Conservation (phyloP, 1,284 basidiomycete genomes). For the Apiotrichum gamsii region DNA sequence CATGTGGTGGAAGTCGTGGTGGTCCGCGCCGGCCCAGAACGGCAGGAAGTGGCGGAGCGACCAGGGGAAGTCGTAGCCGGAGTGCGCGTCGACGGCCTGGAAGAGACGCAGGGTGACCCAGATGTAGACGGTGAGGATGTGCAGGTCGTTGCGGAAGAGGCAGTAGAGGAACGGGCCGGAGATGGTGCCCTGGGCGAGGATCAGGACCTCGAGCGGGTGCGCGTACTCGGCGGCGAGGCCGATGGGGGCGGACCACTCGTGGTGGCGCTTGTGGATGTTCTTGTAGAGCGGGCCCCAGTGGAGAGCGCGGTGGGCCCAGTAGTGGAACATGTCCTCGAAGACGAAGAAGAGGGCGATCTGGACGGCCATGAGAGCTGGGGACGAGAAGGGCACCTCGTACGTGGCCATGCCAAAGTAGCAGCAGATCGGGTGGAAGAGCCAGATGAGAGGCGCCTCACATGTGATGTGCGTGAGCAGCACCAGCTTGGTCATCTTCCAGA, state of each 20-base stretch:
- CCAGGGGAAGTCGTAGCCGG: constrained; percentile 97
- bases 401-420: constrained; percentile 85
- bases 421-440: constrained; percentile 92
- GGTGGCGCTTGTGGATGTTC: constrained; percentile 95
- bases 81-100: constrained; percentile 97
- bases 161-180: constrained; percentile 80
- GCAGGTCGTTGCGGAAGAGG: constrained; percentile 50
- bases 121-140: constrained; percentile 83
- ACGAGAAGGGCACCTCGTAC: constrained; percentile 80
- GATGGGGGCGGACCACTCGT: constrained; percentile 95
- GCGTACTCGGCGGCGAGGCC: constrained; percentile 97
- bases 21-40: constrained; percentile 98
- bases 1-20: constrained; percentile 89
- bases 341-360: constrained; percentile 90
- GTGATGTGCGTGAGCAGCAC: constrained; percentile 95
- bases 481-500: constrained; percentile 94
- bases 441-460: constrained; percentile 91
- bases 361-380: constrained; percentile 60
- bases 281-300: constrained; percentile 92
- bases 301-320: constrained; percentile 72
- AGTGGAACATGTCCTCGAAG: constrained; percentile 91
- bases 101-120: constrained; percentile 90
- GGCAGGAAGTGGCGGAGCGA: constrained; percentile 90
- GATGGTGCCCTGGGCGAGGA: constrained; percentile 78
- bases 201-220: constrained; percentile 88